A percentile compares a stretch with the other conserved stretches of the same genome.
These are phyloP conservation scores for Infundibulicybe gibba DNA, from an alignment of 768 basidiomycete genomes.

Conservation along the genomic window DNA sequence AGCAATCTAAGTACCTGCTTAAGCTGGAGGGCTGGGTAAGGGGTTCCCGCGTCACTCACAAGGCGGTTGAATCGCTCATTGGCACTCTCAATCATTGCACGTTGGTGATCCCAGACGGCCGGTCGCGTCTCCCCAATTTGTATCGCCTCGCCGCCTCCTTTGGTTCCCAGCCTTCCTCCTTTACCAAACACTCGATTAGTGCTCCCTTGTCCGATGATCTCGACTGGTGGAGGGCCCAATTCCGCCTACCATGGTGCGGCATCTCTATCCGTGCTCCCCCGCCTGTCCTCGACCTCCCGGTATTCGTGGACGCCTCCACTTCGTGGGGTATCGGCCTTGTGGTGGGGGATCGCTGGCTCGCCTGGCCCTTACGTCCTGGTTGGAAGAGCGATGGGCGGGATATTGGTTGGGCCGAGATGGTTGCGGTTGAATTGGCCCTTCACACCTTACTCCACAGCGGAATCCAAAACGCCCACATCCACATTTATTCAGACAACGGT, in stretches of 20 bases:
- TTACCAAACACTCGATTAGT: not conserved
- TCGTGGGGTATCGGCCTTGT: no score
- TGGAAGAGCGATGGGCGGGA: not conserved
- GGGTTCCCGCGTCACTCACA: slow-evolving; percentile 7
- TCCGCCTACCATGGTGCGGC: not conserved
- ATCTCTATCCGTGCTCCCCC: no score
- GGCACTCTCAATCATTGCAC: no score
- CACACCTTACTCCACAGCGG: not conserved
- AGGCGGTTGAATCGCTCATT: not conserved
- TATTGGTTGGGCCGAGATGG: not conserved
- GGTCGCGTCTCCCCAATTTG: not conserved
- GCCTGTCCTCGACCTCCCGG: not conserved
- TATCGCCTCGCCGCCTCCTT: no score
- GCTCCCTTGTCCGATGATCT: not conserved
- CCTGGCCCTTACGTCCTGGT: no score
- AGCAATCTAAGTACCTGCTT: slow-evolving; percentile 20
- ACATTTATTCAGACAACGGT: not conserved
- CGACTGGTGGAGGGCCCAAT: not conserved
- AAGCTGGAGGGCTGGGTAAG: slow-evolving; percentile 20
- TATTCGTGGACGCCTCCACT: not conserved
- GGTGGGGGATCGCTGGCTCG: no score
- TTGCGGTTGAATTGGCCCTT: not conserved
- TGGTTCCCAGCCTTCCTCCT: not conserved
- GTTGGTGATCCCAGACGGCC: no score
- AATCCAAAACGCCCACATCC: not conserved